Evolutionary conservation across 805 yeast species (phyloP).

Genomic region (Wickerhamiella allomyrinae): DNA sequence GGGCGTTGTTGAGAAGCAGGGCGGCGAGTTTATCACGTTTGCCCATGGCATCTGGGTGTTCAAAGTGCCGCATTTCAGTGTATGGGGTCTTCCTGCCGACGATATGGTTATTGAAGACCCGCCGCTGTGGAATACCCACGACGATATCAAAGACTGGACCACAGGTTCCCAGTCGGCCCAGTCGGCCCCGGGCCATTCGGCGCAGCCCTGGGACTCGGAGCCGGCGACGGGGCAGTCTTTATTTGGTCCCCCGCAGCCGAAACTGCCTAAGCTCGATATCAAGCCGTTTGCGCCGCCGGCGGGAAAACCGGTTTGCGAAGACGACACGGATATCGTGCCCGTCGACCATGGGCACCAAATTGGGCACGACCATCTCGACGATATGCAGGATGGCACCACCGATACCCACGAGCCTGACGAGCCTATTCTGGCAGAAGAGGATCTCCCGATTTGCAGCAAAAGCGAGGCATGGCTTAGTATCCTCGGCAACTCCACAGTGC

Average conservation of each 20-base stretch:
- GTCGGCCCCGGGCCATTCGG: not conserved
- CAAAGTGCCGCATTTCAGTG: slow-evolving; percentile 79
- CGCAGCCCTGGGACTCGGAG: not conserved
- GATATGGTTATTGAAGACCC: slow-evolving; percentile 19
- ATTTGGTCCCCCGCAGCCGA: not conserved
- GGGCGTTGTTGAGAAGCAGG: slow-evolving; percentile 39
- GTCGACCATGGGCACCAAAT: too few species aligned
- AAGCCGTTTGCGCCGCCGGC: not conserved
- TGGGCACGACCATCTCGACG: too few species aligned
- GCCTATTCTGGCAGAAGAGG: too few species aligned
- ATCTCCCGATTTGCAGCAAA: not conserved
- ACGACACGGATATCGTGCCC: not conserved
- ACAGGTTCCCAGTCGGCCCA: not conserved
- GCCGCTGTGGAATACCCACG: too few species aligned
- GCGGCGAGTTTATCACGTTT: slow-evolving; percentile 69
- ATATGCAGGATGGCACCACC: not conserved
- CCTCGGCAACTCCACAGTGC: not conserved
- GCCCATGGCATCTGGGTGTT: slow-evolving; percentile 64
- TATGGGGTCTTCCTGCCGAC: slow-evolving; percentile 63
- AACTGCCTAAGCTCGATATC: not conserved
- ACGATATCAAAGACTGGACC: slow-evolving; percentile 6
- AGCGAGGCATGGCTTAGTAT: not conserved
- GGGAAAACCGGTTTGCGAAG: not conserved
- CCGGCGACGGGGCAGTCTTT: not conserved
- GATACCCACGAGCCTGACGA: not conserved